Percentiles rank a stretch among this genome's conserved stretches.
phyloP scores from a whole-genome alignment of 441 rosid genomes.

The Populus hybrid region DNA sequence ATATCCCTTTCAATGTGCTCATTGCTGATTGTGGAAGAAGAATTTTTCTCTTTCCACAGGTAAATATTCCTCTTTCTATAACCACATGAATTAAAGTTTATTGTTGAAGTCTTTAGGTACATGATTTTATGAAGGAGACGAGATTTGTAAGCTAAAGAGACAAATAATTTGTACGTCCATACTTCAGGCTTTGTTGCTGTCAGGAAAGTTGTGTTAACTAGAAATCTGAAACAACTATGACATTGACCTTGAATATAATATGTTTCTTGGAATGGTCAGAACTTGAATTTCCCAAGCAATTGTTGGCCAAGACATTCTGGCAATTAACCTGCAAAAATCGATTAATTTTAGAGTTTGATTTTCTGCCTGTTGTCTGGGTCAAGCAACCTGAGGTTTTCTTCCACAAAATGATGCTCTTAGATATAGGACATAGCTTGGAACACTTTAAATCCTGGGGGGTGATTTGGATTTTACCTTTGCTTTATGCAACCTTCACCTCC shows the following conservation, averaged over 20 bases:
- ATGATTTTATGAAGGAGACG: background rate
- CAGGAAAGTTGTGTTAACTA: background rate
- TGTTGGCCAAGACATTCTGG: background rate
- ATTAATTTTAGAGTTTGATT: too few species aligned
- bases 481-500: too few species aligned
- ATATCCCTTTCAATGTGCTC: constrained; percentile 48
- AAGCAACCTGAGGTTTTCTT: too few species aligned
- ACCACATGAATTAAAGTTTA: background rate
- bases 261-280: background rate
- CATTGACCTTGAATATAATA: background rate
- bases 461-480: too few species aligned
- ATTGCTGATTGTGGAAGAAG: constrained; percentile 58
- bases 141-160: background rate
- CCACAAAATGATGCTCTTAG: too few species aligned
- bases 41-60: constrained; percentile 90
- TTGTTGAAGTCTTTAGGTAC: background rate
- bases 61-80: constrained; percentile 16
- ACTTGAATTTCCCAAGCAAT: background rate
- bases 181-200: background rate
- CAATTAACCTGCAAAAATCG: too few species aligned
- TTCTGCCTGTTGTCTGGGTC: too few species aligned
- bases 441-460: too few species aligned
- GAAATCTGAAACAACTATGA: background rate
- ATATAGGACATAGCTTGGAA: too few species aligned
- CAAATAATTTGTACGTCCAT: background rate